Base-by-base conservation (phyloP, 768 basidiomycete genomes). In the Hypholoma fasciculare region DNA sequence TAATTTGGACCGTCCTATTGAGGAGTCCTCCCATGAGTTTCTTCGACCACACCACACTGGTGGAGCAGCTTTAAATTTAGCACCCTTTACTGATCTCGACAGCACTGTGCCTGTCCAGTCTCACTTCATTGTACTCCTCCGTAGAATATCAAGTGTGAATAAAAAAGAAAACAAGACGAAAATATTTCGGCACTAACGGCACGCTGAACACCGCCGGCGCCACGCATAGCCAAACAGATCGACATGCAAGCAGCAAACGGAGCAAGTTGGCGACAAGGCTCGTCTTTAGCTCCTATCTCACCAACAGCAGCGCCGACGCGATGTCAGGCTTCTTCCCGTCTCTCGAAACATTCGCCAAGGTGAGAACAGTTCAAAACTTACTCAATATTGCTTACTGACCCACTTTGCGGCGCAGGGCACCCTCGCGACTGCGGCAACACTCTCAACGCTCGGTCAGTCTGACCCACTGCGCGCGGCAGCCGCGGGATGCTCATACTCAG, bases 361-460 rank as follows among this genome's bases (percentile, higher is more conserved):
- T 79, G 52, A 37, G 52, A 23, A 23, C 4, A 23, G 23, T 4
- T 23, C 23, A 23, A 23, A 23, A 23, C 23, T 23, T n/a, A n/a
- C n/a, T 23, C 23, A 23, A 23, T 3, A 43, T 11, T 23, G 34
- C 7, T 17, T 56, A 38, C 55, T 52, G 37, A 23, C 14, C 20
- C 27, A 51, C 19, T 58, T 52, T 2, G 20, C n/a, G 12, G 26
- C 30, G 0, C 39, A 86, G 85, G 84, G 84, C 16, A 74, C 81
- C 2, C 58, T 80, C 16, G 84, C 84, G 2, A 86, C 85, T 5
- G 80, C 78, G 11, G 84, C 84, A 1, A 82, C 82, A 13, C 67
- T 86, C 51, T 79, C 83, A 30, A 85, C 84, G 47, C 71, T 87
- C 55, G 80, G 85, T 86, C 60, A 49, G 75, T 71, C 40, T 47